Evolutionary conservation across 768 basidiomycete genomes (phyloP).

Genomic region (Tylopilus balloui): DNA sequence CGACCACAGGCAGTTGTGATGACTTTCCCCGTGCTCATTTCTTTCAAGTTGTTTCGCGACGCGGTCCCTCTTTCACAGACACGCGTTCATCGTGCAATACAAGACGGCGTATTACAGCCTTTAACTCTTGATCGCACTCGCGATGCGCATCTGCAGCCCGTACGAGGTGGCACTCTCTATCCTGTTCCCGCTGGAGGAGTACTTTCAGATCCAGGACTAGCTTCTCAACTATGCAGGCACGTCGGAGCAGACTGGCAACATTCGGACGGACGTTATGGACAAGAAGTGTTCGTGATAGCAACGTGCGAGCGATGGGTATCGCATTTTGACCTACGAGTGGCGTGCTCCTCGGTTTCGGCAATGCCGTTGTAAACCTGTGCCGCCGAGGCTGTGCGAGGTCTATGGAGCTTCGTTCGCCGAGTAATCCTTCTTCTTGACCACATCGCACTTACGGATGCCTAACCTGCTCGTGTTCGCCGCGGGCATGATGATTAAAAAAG

Average conservation of each 20-base stretch:
- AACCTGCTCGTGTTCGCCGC: too few relatives aligned
- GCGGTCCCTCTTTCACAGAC: slow-evolving; percentile 40
- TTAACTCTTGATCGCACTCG: slow-evolving; percentile 96
- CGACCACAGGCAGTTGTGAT: too few relatives aligned
- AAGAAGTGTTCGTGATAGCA: slow-evolving; percentile 95
- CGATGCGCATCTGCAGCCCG: slow-evolving; percentile 73
- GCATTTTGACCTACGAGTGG: slow-evolving; percentile 7
- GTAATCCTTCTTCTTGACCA: too few relatives aligned
- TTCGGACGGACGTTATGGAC: slow-evolving; percentile 96
- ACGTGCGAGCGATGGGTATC: slow-evolving; percentile 19
- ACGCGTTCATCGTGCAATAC: slow-evolving; percentile 90
- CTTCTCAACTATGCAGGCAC: slow-evolving; percentile 90
- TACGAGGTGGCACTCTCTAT: slow-evolving; percentile 77
- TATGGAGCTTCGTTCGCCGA: too few relatives aligned
- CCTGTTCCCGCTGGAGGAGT: slow-evolving; percentile 89
- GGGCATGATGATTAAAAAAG: too few relatives aligned
- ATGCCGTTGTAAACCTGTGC: not conserved
- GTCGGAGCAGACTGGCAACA: slow-evolving; percentile 90
- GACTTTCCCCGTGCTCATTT: too few relatives aligned
- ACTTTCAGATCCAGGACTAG: slow-evolving; percentile 98
- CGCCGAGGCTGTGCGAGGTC: too few relatives aligned
- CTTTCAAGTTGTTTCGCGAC: too few relatives aligned
- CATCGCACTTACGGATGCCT: too few relatives aligned
- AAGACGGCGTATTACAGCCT: slow-evolving; percentile 98
- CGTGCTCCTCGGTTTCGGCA: slow-evolving; percentile 6